phyloP scores from a whole-genome alignment of 2,329 filamentous ascomycete species.

The Samsoniella hepiali region DNA sequence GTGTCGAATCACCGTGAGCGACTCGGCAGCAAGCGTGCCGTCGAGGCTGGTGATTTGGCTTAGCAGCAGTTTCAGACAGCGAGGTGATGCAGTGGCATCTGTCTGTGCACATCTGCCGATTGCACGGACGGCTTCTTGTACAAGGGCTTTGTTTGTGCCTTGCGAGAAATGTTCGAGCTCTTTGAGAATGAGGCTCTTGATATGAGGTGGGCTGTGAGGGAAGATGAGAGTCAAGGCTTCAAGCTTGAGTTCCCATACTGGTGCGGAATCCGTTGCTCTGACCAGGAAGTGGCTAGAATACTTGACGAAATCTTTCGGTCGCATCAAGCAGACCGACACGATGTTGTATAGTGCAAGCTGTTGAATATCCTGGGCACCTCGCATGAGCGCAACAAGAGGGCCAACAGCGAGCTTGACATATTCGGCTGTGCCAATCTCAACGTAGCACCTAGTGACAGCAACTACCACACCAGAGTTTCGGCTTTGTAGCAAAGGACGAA shows the following conservation, averaged over 20 bases:
- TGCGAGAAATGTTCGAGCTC: constrained; percentile 93
- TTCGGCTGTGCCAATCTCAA: constrained; percentile 75
- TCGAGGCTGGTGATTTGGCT: constrained; percentile 86
- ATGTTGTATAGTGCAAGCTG: constrained; percentile 92
- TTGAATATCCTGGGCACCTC: constrained; percentile 82
- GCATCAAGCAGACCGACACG: constrained; percentile 79
- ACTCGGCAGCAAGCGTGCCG: constrained; percentile 84
- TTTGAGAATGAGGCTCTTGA: constrained; percentile 83
- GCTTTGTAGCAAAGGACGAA: constrained; percentile 82
- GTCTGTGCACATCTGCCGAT: constrained; percentile 91
- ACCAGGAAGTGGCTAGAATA: constrained; percentile 90
- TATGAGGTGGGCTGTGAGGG: constrained; percentile 69
- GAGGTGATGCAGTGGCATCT: constrained; percentile 64
- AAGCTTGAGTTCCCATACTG: constrained; percentile 88
- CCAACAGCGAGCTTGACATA: constrained; percentile 75
- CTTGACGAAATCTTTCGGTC: constrained; percentile 77
- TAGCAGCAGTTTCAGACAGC: constrained; percentile 80
- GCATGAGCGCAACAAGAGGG: constrained; percentile 79
- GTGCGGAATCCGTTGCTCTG: constrained; percentile 70
- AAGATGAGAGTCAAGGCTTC: constrained; percentile 91
- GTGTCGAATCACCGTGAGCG: constrained; percentile 90
- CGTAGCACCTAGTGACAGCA: constrained; percentile 79
- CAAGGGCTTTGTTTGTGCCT: constrained; percentile 67
- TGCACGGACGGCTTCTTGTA: constrained; percentile 85
- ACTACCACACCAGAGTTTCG: constrained; percentile 91